Evolutionary conservation across 2,329 filamentous ascomycete species (phyloP), one percentile per base, ranked within the genome.

Genomic region (Neopestalotiopsis clavispora): DNA sequence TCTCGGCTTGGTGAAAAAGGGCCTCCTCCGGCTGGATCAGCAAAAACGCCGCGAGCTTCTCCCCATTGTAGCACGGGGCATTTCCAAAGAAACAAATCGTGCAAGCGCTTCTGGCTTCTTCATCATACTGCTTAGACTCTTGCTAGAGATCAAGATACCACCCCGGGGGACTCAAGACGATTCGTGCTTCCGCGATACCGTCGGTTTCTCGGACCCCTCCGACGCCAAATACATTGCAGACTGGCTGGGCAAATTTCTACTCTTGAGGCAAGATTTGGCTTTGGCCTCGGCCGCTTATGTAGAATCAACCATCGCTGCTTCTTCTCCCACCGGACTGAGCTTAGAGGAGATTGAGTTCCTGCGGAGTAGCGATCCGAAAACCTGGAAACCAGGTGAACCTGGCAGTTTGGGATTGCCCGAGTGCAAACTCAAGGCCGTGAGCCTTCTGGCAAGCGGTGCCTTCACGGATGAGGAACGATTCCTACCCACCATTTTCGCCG

Each of bases 1-100:
- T 80, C 84, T 98, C 56, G 86, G 92, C 20, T 97, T 97, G 77
- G 92, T 98, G 49, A 93, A 97, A 76, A 94, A 97, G 77, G 96
- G 95, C 57, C 75, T 89, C 34, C 79, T 83, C 57, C 84, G 86
- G 3, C 78, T 88, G 28, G 79, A 83, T 40, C 79, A 83, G 13
- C 76, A 85, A 66, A 92, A 95, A 57, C 89, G 94, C 73, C 86
- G 91, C 45, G 89, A 90, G 12, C 83, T 97, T 4, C 80, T 98
- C n/a, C 90, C 94, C 1, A 85, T 89, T 2, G 80, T 94, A 10
- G 81, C 95, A 17, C 84, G 87, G 71, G 92, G 91, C 10, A 91
- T 97, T 59, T 84, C 88, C 2, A 83, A 84, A 28, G 88, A 90
- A 73, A 84, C 85, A 61, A 87, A 72, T 85, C 86, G 40, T 78